These are phyloP conservation scores for Oryza australiensis DNA, from an alignment of 176 grass and related monocot species.

Conservation along the genomic window DNA sequence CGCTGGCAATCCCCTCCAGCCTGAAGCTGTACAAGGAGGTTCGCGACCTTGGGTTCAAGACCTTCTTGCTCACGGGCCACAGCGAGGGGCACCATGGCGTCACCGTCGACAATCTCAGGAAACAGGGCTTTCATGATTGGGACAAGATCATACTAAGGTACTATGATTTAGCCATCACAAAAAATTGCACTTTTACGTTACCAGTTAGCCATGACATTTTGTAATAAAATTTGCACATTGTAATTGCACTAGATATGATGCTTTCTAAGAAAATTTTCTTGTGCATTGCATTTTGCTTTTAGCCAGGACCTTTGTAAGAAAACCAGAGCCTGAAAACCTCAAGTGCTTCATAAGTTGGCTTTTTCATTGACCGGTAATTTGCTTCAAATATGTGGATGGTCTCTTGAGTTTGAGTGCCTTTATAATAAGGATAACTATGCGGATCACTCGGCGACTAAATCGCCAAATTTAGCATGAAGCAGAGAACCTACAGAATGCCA, in stretches of 20 bases:
- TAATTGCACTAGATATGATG: not conserved
- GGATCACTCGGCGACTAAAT: not conserved
- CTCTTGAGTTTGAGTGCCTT: not conserved
- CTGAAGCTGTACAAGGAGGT: conserved; percentile 64
- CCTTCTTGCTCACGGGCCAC: conserved; percentile 68
- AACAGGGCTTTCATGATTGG: conserved; percentile 62
- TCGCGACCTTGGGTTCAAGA: conserved; percentile 58
- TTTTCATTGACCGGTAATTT: not conserved
- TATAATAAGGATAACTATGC: not conserved
- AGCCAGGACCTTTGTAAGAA: not conserved
- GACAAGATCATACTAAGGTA: conserved; percentile 82
- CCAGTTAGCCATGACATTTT: not conserved
- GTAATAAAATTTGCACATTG: not conserved
- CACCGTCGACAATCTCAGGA: conserved; percentile 65
- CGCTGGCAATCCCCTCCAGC: conserved; percentile 69
- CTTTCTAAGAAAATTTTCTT: not conserved
- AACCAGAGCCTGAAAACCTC: not conserved
- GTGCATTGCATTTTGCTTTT: not conserved
- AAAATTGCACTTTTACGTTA: not conserved
- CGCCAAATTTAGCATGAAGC: not conserved
- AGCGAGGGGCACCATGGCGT: conserved; percentile 48
- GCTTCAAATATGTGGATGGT: not conserved
- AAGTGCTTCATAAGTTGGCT: not conserved
- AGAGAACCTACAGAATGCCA: not conserved
- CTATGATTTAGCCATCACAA: not conserved